Conservation (phyloP, 1,139 yeast species). For the Nakaseomyces bracarensis region DNA sequence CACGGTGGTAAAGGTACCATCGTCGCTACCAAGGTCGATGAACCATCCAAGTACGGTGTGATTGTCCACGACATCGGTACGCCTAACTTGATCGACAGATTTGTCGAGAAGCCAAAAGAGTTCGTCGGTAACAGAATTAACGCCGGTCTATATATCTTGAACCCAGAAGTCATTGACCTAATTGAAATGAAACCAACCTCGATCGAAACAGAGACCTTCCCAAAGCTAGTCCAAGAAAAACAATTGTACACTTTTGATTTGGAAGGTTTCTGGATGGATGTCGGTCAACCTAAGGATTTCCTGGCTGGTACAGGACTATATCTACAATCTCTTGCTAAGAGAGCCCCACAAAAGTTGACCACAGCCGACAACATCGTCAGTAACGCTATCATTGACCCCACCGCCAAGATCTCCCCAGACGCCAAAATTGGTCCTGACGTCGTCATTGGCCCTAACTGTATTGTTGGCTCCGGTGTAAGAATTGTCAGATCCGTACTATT, state of each 20-base stretch:
- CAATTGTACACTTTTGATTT: constrained; percentile 90
- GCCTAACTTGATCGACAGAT: constrained; percentile 92
- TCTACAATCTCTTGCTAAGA: constrained; percentile 78
- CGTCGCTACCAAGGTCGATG: constrained; percentile 99
- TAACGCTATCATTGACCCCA: constrained; percentile 88
- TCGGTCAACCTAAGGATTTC: constrained; percentile 99
- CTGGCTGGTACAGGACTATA: constrained; percentile 91
- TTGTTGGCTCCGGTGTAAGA: constrained; percentile 98
- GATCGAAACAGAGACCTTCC: constrained; percentile 99
- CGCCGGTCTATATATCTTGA: constrained; percentile 93
- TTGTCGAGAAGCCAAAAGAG: constrained; percentile 98
- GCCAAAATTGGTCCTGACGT: constrained; percentile 99
- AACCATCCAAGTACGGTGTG: constrained; percentile 99
- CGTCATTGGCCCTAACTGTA: constrained; percentile 93
- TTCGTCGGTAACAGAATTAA: constrained; percentile 97
- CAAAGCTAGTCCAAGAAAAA: constrained; percentile 80
- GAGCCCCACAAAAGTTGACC: constrained; percentile 61
- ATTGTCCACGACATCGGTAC: constrained; percentile 92
- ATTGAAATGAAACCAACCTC: constrained; percentile 98
- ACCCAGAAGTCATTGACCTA: constrained; percentile 93
- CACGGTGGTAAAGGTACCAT: constrained; percentile 98
- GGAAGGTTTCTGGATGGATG: constrained; percentile 99
- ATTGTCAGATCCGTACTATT: constrained; percentile 90
- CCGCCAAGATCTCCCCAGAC: constrained; percentile 85
- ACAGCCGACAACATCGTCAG: constrained; percentile 72